Conservation (phyloP, 306 rosid species). For the Rubus parviflorus region DNA sequence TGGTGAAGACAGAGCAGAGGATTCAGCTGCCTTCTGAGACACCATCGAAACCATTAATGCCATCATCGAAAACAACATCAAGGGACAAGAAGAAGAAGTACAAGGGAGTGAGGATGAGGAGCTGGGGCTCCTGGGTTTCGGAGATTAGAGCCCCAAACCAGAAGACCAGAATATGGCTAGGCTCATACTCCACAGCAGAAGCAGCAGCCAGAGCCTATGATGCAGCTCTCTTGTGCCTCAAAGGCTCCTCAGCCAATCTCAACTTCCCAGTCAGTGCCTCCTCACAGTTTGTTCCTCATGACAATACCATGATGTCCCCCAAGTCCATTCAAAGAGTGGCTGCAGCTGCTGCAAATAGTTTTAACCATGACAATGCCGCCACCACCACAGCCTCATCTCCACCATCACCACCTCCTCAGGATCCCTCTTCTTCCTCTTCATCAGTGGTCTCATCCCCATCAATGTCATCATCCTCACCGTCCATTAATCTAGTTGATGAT, state of each 20-base stretch:
- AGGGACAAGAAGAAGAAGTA: constrained; percentile 52
- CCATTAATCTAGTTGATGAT: constrained; percentile 45
- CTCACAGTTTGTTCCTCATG: constrained; percentile 41
- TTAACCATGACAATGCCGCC: constrained; percentile 28
- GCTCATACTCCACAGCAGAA: constrained; percentile 90
- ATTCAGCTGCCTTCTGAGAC: constrained; percentile 36
- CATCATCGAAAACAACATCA: constrained; percentile 17
- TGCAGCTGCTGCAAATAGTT: constrained; percentile 75
- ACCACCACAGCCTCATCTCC: background rate
- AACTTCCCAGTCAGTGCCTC: constrained; percentile 60
- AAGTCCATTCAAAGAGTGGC: constrained; percentile 87
- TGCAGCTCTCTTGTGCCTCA: constrained; percentile 92
- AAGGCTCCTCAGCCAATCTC: constrained; percentile 82
- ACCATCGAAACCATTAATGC: constrained; percentile 21
- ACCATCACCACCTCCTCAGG: constrained; percentile 32
- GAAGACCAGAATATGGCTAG: constrained; percentile 95
- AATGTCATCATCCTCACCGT: constrained; percentile 38
- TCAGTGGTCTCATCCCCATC: constrained; percentile 50
- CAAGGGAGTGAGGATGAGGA: constrained; percentile 98
- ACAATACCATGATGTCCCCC: constrained; percentile 59
- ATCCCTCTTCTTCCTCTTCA: constrained; percentile 49
- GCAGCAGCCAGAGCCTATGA: constrained; percentile 99
- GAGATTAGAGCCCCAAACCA: constrained; percentile 98
- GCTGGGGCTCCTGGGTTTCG: constrained; percentile 98
- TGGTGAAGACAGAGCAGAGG: constrained; percentile 78